Evolutionary conservation across 495 filamentous ascomycete genomes (phyloP), one percentile per base, ranked within the genome.

Genomic region (Parmelia sp.): DNA sequence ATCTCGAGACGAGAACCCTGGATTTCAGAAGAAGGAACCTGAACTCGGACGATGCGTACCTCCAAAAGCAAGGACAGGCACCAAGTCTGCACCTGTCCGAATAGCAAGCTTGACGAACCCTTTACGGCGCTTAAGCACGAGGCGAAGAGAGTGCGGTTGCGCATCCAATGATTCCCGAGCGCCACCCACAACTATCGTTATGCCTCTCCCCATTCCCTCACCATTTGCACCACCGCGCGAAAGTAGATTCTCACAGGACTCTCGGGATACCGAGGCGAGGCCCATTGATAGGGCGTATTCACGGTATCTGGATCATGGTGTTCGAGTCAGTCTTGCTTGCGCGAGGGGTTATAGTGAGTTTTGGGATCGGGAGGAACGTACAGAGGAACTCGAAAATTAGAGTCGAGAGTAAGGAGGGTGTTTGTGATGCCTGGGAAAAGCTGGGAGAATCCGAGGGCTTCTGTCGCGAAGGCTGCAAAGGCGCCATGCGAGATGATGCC

Each of bases 391-490:
- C 90, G 86, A 76, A 98, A 98, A 77, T 97, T 98, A 33, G 86
- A 85, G 71, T 83, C 94, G 21, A 98, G 83, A 0, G 94, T 98
- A 12, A 97, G 80, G 2, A 98, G 80, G 25, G 90, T 93, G 58
- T 89, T 98, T 25, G 85, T 96, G 68, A 98, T 96, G n/a, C 91
- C 93, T 0, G 95, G 95, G 68, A 97, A 98, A 33, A 97, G 84
- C 61, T 88, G 83, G 3, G 84, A 84, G 74, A 97, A 98, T 4
- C 94, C 91, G 8, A 95, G 80, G 0, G 90, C 90, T 68, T 97
- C 94, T 9, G 95, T 97, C 36, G 81, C 90, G 68, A 98, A 97
- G 21, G 92, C 88, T 5, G 89, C 90, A 75, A 94, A 97, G 1
- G 95, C 94, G 44, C 94, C 94, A 71, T 96, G 90, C 19, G 88